These are phyloP conservation scores for Penicillium silybi DNA, from an alignment of 495 filamentous ascomycete genomes.

Conservation along the genomic window DNA sequence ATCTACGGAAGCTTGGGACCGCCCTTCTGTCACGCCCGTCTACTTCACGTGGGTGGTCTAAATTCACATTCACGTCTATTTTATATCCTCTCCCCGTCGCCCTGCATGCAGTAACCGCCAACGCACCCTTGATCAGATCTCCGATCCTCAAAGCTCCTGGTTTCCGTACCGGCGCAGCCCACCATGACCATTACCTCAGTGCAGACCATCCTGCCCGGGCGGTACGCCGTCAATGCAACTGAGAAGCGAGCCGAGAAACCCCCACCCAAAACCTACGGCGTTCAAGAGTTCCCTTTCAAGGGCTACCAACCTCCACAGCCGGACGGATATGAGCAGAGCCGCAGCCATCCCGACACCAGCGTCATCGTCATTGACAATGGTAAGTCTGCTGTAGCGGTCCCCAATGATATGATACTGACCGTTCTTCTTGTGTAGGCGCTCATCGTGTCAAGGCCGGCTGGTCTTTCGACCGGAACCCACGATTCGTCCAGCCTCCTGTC, in stretches of 20 bases:
- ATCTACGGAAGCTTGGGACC: not conserved
- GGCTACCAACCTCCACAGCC: slow-evolving; percentile 63
- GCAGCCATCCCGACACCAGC: slow-evolving; percentile 48
- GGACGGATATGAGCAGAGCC: slow-evolving; percentile 63
- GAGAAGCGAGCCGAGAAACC: slow-evolving; percentile 44
- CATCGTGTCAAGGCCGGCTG: slow-evolving; percentile 87
- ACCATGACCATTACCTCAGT: slow-evolving; percentile 50
- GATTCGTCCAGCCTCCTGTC: slow-evolving; percentile 77
- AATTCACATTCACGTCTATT: not conserved
- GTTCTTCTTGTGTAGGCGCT: slow-evolving; percentile 55
- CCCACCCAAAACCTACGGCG: slow-evolving; percentile 46
- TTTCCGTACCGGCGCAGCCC: slow-evolving; percentile 21
- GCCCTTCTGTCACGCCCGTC: not conserved
- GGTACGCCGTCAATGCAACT: slow-evolving; percentile 26
- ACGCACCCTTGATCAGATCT: slow-evolving; percentile 4
- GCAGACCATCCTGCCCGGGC: slow-evolving; percentile 37
- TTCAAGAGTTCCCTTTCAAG: slow-evolving; percentile 75
- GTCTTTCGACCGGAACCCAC: slow-evolving; percentile 80
- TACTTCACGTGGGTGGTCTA: not conserved
- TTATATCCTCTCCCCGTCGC: not conserved
- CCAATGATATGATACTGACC: not conserved
- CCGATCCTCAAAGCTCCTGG: slow-evolving; percentile 29
- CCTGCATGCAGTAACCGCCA: slow-evolving; percentile 33
- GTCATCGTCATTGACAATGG: slow-evolving; percentile 99
- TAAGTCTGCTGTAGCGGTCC: slow-evolving; percentile 26